Evolutionary conservation across 306 rosid species (phyloP).

Genomic region (Echinosophora koreensis): DNA sequence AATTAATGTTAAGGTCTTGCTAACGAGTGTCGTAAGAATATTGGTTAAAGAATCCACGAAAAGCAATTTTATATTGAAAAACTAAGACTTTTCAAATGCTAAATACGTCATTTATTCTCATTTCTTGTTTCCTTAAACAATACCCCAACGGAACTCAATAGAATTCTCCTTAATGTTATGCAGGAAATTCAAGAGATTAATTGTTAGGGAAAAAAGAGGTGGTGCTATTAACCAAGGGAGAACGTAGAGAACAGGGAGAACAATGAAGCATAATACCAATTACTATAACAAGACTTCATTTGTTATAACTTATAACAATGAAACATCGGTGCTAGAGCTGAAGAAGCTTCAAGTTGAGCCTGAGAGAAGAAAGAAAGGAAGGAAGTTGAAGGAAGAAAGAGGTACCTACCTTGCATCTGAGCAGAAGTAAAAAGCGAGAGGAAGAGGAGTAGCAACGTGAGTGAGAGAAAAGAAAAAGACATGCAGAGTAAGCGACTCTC

Average conservation of each 20-base stretch:
- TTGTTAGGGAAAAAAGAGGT: not conserved
- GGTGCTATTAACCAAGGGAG: no score
- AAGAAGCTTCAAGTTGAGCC: constrained; percentile 24
- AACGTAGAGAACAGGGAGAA: not conserved
- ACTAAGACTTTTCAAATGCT: no score
- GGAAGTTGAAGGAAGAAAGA: constrained; percentile 32
- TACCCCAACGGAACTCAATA: no score
- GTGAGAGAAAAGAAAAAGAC: constrained; percentile 45
- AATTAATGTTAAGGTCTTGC: no score
- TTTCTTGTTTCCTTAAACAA: no score
- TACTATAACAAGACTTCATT: not conserved
- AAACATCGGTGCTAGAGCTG: not conserved
- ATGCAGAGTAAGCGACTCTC: constrained; percentile 52
- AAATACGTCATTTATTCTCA: no score
- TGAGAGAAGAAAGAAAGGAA: no score
- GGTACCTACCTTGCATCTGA: constrained; percentile 87
- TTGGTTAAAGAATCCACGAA: no score
- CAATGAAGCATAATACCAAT: not conserved
- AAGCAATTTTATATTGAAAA: no score
- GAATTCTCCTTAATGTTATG: no score
- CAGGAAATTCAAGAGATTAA: not conserved
- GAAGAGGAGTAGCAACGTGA: constrained; percentile 48
- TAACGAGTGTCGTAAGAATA: no score
- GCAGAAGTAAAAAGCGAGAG: constrained; percentile 56
- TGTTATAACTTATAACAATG: no score